phyloP scores from a whole-genome alignment of 495 filamentous ascomycete species.

The Penicillium longicatenatum region DNA sequence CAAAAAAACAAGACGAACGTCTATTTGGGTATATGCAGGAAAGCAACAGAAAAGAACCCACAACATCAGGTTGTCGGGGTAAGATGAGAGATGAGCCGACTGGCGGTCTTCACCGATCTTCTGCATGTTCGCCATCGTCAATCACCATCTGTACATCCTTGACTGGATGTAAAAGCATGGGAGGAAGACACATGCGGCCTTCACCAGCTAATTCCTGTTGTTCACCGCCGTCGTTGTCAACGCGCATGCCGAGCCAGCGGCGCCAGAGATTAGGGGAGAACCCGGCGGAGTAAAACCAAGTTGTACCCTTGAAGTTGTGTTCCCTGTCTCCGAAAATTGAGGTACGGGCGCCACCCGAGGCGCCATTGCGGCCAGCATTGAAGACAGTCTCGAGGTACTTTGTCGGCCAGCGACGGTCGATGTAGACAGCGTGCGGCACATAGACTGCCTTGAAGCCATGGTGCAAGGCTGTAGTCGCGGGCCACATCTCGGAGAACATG shows the following conservation, averaged over 20 bases:
- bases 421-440: conserved; percentile 85
- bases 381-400: conserved; percentile 78
- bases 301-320: conserved; percentile 85
- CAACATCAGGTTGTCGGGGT: background rate
- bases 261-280: conserved; percentile 82
- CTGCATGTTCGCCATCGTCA: conserved; percentile 48
- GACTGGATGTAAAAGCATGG: conserved; percentile 90
- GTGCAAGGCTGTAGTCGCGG: conserved; percentile 80
- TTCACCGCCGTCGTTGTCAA: conserved; percentile 86
- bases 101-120: conserved; percentile 24
- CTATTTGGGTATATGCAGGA: conserved; percentile 7
- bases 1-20: background rate
- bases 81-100: background rate
- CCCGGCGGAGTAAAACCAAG: conserved; percentile 93
- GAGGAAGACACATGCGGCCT: conserved; percentile 90
- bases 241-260: conserved; percentile 82
- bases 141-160: conserved; percentile 82
- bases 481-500: conserved; percentile 98
- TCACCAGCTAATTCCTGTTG: conserved; percentile 74
- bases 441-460: conserved; percentile 96
- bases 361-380: conserved; percentile 83
- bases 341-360: conserved; percentile 68
- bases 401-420: conserved; percentile 88
- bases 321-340: conserved; percentile 83
- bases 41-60: background rate